These are phyloP conservation scores for Chlorella sp. DNA, from an alignment of 139 green algal genomes.

Conservation along the genomic window DNA sequence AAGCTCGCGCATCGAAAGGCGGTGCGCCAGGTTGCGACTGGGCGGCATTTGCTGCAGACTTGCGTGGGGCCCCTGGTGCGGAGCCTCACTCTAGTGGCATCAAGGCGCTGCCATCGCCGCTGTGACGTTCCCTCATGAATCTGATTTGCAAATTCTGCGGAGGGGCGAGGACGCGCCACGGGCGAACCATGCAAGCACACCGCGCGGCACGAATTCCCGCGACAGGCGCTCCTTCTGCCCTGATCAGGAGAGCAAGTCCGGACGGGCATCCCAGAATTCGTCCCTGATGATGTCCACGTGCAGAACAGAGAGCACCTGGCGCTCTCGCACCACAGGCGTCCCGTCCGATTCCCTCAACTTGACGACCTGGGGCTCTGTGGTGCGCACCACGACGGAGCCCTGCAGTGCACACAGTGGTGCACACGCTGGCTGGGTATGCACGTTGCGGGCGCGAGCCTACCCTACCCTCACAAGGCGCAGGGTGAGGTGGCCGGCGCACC, in stretches of 20 bases:
- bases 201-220: no score
- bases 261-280: constrained; percentile 71
- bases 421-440: not conserved
- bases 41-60: no score
- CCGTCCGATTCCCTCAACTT: constrained; percentile 54
- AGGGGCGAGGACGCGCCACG: no score
- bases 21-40: not conserved
- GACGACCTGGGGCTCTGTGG: constrained; percentile 20
- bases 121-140: no score
- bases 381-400: constrained; percentile 54
- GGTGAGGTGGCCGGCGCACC: constrained; percentile 28
- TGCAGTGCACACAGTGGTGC: constrained; percentile 13
- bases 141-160: no score
- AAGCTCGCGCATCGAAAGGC: not conserved
- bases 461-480: not conserved
- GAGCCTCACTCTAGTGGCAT: no score
- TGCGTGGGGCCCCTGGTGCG: no score
- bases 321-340: constrained; percentile 36
- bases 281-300: constrained; percentile 86
- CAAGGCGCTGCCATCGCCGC: no score
- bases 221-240: no score
- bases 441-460: not conserved
- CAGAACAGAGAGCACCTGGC: constrained; percentile 32
- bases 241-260: constrained; percentile 48
- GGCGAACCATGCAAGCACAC: no score